Base-by-base conservation (phyloP, 148 eudicot genomes). In the Silene uniflora region DNA sequence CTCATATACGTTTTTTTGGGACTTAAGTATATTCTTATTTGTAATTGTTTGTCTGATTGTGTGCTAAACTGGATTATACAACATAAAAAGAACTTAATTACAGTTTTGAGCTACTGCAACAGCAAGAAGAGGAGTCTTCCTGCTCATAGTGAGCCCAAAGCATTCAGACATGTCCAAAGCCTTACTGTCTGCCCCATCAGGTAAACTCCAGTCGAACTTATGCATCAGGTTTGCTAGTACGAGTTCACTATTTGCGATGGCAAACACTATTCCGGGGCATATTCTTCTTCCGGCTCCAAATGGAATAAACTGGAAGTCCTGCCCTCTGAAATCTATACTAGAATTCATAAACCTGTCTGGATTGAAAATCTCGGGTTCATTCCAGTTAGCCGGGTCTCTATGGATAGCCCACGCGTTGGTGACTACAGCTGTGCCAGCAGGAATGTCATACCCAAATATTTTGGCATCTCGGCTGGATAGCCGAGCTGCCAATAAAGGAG, bases 371-470 rank as follows among this genome's bases (percentile, higher is more conserved):
- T 60, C 63, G 10, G 63, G 63, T 60, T 60, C 63, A 60, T 60
- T 22, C 55, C 55, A 69, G 44, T 13, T 6, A 10, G 52, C 55
- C 17, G 72, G 72, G 56, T 69, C 72, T 69, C 72, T 69, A 35
- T 69, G 72, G 0, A 69, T 44, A 2, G 72, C 72, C 72, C 72
- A 69, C 24, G 72, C 72, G 19, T 69, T 69, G 25, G 44, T 69
- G 56, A 69, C 14, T n/a, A 69, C 55, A 8, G 24, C 46, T 18
- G 72, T 69, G 8, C 72, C 72, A 12, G 52, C 72, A 7, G 56
- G 55, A 44, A 69, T 32, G 22, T 69, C 56, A 11, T 69, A 69
- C 9, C 72, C 72, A 35, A 25, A 13, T 44, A 69, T 69, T 7
- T 46, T 69, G 24, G 44, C 19, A 21, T 47, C 18, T n/a, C 19